These are phyloP conservation scores for Entrophospora sp. DNA, from an alignment of 192 early-diverging fungal genomes.

Conservation along the genomic window DNA sequence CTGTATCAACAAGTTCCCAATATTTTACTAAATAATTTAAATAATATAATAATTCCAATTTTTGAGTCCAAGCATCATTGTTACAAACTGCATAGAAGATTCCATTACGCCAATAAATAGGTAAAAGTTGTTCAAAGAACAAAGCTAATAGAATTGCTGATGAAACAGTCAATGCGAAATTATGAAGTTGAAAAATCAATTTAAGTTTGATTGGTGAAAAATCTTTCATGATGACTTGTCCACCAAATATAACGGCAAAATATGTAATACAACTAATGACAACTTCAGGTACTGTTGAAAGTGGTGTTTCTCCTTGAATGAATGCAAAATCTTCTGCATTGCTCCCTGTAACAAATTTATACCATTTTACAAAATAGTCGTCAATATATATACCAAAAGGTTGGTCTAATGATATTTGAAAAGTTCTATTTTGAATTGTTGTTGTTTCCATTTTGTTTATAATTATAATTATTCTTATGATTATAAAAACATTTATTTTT, in stretches of 20 bases:
- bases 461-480: too few species aligned
- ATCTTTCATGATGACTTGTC: conserved; percentile 59
- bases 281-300: conserved; percentile 41
- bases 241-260: conserved; percentile 72
- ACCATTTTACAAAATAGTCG: conserved; percentile 39
- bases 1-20: conserved; percentile 80
- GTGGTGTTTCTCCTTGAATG: conserved; percentile 37
- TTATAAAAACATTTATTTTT: too few species aligned
- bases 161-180: conserved; percentile 60
- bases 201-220: conserved; percentile 61
- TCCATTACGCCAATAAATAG: conserved; percentile 60
- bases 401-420: conserved; percentile 27
- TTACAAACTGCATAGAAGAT: conserved; percentile 65
- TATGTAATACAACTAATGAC: conserved; percentile 48
- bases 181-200: conserved; percentile 69
- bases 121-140: conserved; percentile 68
- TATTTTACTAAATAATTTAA: conserved; percentile 91
- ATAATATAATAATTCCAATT: conserved; percentile 77
- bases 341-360: conserved; percentile 33
- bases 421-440: neutral
- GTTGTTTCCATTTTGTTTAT: too few species aligned
- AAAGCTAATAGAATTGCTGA: conserved; percentile 62
- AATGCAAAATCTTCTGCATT: conserved; percentile 38
- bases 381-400: conserved; percentile 50
- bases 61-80: conserved; percentile 62